phyloP scores from a whole-genome alignment of 2,329 filamentous ascomycete species.

The Didymella sp. region DNA sequence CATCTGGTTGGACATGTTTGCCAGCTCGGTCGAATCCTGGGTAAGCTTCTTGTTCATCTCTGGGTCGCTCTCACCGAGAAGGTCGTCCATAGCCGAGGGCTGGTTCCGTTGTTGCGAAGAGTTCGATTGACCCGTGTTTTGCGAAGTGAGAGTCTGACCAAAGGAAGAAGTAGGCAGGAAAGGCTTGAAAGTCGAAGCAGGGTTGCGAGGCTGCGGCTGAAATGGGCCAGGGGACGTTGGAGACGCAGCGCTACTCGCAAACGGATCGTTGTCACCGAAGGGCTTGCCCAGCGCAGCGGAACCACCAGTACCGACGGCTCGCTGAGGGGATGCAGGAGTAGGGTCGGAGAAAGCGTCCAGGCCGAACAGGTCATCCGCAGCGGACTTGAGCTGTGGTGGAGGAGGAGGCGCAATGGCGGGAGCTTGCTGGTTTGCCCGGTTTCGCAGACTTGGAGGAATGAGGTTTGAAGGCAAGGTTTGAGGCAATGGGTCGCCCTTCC shows the following conservation, averaged over 20 bases:
- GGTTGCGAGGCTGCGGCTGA: slow-evolving; percentile 54
- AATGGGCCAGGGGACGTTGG: slow-evolving; percentile 62
- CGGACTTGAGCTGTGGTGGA: slow-evolving; percentile 68
- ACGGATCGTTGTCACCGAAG: slow-evolving; percentile 65
- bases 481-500: slow-evolving; percentile 74
- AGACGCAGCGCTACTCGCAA: slow-evolving; percentile 60
- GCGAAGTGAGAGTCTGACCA: slow-evolving; percentile 79
- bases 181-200: slow-evolving; percentile 74
- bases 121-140: slow-evolving; percentile 72
- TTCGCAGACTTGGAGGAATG: slow-evolving; percentile 84
- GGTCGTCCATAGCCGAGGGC: slow-evolving; percentile 73
- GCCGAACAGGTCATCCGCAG: slow-evolving; percentile 91
- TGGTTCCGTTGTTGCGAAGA: slow-evolving; percentile 50
- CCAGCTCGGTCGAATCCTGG: slow-evolving; percentile 88
- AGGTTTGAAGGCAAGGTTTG: slow-evolving; percentile 79
- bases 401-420: slow-evolving; percentile 45
- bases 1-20: slow-evolving; percentile 95
- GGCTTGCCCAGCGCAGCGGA: slow-evolving; percentile 58
- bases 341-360: slow-evolving; percentile 73
- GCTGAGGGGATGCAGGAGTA: slow-evolving; percentile 61
- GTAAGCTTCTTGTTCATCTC: slow-evolving; percentile 88
- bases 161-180: slow-evolving; percentile 94
- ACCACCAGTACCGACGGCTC: slow-evolving; percentile 76
- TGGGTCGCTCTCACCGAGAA: slow-evolving; percentile 82
- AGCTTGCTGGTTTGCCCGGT: slow-evolving; percentile 56